Evolutionary conservation across 306 rosid species (phyloP).

Genomic region (Prunus persica): DNA sequence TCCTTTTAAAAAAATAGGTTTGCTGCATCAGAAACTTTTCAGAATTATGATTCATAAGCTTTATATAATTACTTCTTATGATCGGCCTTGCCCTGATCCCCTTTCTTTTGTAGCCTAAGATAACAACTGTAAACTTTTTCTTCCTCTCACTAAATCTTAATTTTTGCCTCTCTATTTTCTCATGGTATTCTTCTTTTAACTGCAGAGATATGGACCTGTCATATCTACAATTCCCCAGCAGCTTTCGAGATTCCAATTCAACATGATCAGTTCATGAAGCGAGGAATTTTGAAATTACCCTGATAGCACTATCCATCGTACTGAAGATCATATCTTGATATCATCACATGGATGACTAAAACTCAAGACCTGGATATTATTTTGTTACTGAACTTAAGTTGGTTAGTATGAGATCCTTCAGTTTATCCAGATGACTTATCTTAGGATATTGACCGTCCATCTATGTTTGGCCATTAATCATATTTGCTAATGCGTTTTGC

Average conservation of each 20-base stretch:
- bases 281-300: conserved; percentile 9
- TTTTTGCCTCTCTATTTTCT: not conserved
- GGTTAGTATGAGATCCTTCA: conserved; percentile 15
- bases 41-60: not conserved
- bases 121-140: not conserved
- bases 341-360: conserved; percentile 14
- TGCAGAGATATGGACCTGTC: conserved; percentile 97
- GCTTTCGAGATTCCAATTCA: conserved; percentile 96
- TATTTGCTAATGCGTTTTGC: conserved; percentile 12
- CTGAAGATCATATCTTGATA: conserved; percentile 4
- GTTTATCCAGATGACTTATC: conserved; percentile 16
- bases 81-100: not conserved
- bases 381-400: conserved; percentile 24
- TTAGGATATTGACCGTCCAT: conserved; percentile 8
- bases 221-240: conserved; percentile 98
- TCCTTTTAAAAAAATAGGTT: not conserved
- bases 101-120: not conserved
- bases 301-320: not conserved
- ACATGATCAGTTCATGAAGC: conserved; percentile 81
- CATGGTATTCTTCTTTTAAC: conserved; percentile 8
- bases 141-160: not conserved
- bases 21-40: not conserved
- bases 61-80: not conserved
- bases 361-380: conserved; percentile 16
- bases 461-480: conserved; percentile 6